Evolutionary conservation across 192 early-diverging fungal species (phyloP).

Genomic region (Phlyctochytrium bullatum): DNA sequence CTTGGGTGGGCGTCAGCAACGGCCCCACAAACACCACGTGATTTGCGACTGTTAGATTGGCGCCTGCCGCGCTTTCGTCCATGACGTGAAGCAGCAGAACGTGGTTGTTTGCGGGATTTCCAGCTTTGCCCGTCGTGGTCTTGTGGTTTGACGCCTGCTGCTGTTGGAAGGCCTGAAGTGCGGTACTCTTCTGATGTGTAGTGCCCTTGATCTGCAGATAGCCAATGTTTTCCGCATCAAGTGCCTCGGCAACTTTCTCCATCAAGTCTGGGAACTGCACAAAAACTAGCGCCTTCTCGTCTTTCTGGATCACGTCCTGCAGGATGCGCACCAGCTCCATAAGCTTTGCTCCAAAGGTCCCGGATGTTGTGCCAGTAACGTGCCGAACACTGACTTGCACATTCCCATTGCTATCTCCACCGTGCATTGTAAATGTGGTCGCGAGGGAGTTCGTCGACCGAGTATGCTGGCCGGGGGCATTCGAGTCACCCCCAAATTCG

Average conservation of each 20-base stretch:
- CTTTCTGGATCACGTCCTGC: conserved; percentile 9
- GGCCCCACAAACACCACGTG: conserved; percentile 45
- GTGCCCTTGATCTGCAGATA: conserved; percentile 38
- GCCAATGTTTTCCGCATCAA: conserved; percentile 25
- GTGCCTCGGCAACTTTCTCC: conserved; percentile 27
- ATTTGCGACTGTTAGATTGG: conserved; percentile 48
- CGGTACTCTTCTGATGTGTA: conserved; percentile 18
- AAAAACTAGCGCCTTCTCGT: conserved; percentile 41
- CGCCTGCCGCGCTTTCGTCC: conserved; percentile 42
- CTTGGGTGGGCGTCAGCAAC: conserved; percentile 28
- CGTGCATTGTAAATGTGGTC: neutral
- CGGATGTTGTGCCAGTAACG: conserved; percentile 10
- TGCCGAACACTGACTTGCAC: neutral
- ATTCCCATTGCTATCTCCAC: neutral
- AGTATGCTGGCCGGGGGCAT: neutral
- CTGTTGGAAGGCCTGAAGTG: conserved; percentile 36
- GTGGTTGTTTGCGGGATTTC: neutral
- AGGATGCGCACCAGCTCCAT: conserved; percentile 24
- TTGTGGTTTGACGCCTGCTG: neutral
- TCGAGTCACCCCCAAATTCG: conserved; percentile 9
- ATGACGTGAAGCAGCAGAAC: conserved; percentile 44
- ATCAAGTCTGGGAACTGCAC: conserved; percentile 43
- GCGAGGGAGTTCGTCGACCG: neutral
- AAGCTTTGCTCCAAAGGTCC: conserved; percentile 36
- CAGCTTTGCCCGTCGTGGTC: conserved; percentile 6